Conservation (phyloP, 306 rosid species). For the Boehmeria nivea region DNA sequence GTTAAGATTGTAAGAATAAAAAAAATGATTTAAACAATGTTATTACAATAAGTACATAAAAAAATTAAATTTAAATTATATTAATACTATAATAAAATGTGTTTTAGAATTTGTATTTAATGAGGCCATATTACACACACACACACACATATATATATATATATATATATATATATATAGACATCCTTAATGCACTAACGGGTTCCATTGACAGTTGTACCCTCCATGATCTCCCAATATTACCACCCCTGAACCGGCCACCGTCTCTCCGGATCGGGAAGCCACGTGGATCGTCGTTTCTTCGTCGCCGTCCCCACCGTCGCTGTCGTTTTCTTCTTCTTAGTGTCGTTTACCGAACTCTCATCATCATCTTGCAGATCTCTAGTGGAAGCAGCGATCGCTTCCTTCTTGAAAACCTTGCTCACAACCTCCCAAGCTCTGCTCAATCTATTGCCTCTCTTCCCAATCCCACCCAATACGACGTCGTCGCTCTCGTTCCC, state of each 20-base stretch:
- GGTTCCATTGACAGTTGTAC: background rate
- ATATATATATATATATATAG: background rate
- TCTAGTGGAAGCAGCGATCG: background rate
- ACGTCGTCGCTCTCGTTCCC: slow-evolving; percentile 16
- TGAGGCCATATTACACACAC: background rate
- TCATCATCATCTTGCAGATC: too few relatives aligned
- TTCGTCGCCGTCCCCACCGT: slow-evolving; percentile 4
- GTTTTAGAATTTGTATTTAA: too few relatives aligned
- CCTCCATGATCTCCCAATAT: slow-evolving; percentile 13
- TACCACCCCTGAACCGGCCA: slow-evolving; percentile 73
- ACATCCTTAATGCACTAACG: too few relatives aligned
- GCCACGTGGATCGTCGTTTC: slow-evolving; percentile 56
- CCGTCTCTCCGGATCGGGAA: slow-evolving; percentile 43
- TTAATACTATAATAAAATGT: too few relatives aligned
- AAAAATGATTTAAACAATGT: too few relatives aligned
- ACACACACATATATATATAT: background rate
- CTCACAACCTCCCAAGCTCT: slow-evolving; percentile 26
- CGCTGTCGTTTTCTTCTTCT: background rate
- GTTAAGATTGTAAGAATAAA: too few relatives aligned
- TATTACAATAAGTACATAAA: too few relatives aligned
- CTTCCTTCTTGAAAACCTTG: slow-evolving; percentile 26
- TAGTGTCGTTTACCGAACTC: background rate
- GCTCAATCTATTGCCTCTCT: slow-evolving; percentile 8
- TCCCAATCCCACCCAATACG: slow-evolving; percentile 22
- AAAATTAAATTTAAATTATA: too few relatives aligned